Base-by-base conservation (phyloP, 1,139 yeast species). In the Candida smagusa region DNA sequence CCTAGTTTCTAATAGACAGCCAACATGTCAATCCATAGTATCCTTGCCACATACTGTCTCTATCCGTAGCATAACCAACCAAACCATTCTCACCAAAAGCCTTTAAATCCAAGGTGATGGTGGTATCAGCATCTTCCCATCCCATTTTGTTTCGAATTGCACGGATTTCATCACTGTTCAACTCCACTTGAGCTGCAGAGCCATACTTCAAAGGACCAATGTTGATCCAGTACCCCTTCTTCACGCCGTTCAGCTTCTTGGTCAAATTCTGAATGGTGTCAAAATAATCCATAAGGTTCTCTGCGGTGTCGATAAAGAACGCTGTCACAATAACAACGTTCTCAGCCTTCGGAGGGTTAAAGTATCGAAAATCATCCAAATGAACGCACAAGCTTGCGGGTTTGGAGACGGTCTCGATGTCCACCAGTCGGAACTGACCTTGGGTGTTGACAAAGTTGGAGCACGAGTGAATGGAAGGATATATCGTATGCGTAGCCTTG, bases 151-250 rank as follows among this genome's bases (percentile, higher is more conserved):
- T 45, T 27, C 89, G 63, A 9, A 84, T 52, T n/a, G 56, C 48
- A 11, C 61, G 56, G 33, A 88, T 54, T 52, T 88, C 96, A 12
- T 81, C 81, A 12, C 76, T 66, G 24, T 79, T 81, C 22, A 86
- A 63, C 56, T 87, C 95, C 2, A 81, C 84, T 47, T 75, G 78
- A 1, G 96, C 94, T 2, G 90, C 89, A 3, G 88, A 79, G 0
- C 96, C 96, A 61, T 88, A 88, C 58, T 88, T 88, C 44, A 88
- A 66, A 0, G 96, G 96, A 0, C 96, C 96, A 12, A 79, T 72
- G 54, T 88, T 88, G 44, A 88, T 79, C 96, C 96, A 88, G 38
- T 70, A 69, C 0, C 85, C 79, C 8, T 63, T 59, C 27, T 65
- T 58, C n/a, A 53, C 43, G 3, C 41, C 40, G 36, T 48, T 48